Evolutionary conservation across 2,329 filamentous ascomycete genomes (phyloP).

Genomic region (Botrytis aclada): DNA sequence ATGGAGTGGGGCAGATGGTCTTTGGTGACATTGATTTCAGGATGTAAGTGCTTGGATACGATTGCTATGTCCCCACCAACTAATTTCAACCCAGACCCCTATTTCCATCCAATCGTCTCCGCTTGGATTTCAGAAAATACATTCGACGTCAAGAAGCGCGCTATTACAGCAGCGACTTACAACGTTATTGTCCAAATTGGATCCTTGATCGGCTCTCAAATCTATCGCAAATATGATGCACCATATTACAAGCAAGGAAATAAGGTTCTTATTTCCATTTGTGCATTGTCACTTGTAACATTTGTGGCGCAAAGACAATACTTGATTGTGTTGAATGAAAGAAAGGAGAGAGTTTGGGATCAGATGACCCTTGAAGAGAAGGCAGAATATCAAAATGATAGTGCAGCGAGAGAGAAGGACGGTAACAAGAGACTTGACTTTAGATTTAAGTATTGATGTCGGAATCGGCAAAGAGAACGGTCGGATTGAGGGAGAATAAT

Average conservation of each 20-base stretch:
- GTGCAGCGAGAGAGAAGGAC: slow-evolving; percentile 37
- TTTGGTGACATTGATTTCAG: slow-evolving; percentile 25
- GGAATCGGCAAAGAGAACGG: background rate
- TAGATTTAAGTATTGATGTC: slow-evolving; percentile 11
- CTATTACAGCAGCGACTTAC: slow-evolving; percentile 60
- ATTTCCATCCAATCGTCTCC: slow-evolving; percentile 46
- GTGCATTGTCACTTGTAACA: slow-evolving; percentile 43
- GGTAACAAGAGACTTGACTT: slow-evolving; percentile 20
- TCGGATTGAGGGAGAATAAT: background rate
- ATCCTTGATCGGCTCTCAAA: slow-evolving; percentile 37
- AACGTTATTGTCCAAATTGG: slow-evolving; percentile 51
- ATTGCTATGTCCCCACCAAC: slow-evolving; percentile 12
- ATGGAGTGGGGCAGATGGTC: slow-evolving; percentile 29
- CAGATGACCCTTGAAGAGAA: slow-evolving; percentile 46
- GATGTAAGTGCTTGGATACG: slow-evolving; percentile 21
- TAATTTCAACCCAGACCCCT: background rate
- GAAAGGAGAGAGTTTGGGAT: slow-evolving; percentile 48
- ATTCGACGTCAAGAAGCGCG: slow-evolving; percentile 58
- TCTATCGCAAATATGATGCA: slow-evolving; percentile 46
- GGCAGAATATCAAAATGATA: slow-evolving; percentile 46
- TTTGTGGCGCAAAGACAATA: slow-evolving; percentile 46
- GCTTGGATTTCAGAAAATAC: slow-evolving; percentile 54
- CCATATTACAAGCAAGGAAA: slow-evolving; percentile 55
- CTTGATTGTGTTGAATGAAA: slow-evolving; percentile 46
- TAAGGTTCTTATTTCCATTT: slow-evolving; percentile 49